phyloP scores from a whole-genome alignment of 164 flowering plant species.

The Tetrastigma voinierianum region DNA sequence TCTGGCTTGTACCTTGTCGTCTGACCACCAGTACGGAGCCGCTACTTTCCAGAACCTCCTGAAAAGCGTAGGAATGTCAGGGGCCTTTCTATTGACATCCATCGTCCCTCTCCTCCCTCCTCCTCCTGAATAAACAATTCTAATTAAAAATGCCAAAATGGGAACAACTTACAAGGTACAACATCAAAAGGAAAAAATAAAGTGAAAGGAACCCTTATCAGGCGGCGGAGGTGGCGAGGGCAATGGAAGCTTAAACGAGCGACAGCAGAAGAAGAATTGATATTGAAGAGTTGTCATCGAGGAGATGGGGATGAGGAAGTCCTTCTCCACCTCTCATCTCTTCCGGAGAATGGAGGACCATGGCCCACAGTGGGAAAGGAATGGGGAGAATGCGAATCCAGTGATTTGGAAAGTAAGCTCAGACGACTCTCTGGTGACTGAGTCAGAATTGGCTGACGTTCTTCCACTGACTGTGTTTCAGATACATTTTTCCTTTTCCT shows the following conservation, averaged over 20 bases:
- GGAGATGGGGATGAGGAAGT: neutral
- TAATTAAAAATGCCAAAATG: neutral
- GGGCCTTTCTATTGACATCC: conserved; percentile 25
- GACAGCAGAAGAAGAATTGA: neutral
- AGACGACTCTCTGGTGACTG: no score
- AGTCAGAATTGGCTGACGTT: no score
- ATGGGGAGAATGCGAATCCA: no score
- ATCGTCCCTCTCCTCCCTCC: conserved; percentile 9
- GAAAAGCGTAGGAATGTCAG: conserved; percentile 47
- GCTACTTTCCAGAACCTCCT: conserved; percentile 92
- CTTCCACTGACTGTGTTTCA: no score
- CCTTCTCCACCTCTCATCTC: no score
- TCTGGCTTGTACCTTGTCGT: conserved; percentile 76
- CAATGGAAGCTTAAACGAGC: neutral
- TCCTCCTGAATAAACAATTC: conserved; percentile 9
- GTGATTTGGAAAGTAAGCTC: no score
- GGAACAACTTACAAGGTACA: no score
- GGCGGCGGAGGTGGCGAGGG: neutral
- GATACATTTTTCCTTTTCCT: no score
- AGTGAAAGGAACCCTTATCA: neutral
- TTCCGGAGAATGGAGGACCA: neutral
- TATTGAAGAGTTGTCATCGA: neutral
- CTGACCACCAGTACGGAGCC: conserved; percentile 92
- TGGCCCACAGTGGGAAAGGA: neutral
- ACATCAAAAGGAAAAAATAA: neutral